Conservation (phyloP, 1,284 basidiomycete species). For the Irpex sp. region DNA sequence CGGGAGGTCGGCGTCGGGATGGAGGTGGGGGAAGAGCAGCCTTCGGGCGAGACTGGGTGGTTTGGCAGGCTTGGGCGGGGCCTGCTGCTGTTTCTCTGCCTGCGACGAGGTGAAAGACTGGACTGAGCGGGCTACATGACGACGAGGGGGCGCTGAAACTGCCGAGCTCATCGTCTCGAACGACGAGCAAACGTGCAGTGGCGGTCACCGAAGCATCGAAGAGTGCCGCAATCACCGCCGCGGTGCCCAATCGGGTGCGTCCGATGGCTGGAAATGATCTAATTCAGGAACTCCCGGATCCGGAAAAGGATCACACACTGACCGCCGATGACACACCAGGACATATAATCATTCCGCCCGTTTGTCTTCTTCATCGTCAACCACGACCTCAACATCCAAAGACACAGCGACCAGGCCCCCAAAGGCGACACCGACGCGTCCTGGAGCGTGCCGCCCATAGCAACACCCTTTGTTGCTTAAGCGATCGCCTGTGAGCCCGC, state of each 20-base stretch:
- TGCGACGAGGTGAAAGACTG: constrained; percentile 26
- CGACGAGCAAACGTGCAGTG: not conserved
- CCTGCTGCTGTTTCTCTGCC: constrained; percentile 18
- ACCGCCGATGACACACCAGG: not conserved
- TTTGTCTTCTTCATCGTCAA: not conserved
- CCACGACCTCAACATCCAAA: not conserved
- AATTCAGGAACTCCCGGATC: not conserved
- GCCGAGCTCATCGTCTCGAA: constrained; percentile 19
- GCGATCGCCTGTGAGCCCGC: not conserved
- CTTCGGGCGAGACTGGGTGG: constrained; percentile 50
- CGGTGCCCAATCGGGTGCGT: not conserved
- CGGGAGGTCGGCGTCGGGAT: constrained; percentile 42
- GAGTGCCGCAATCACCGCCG: not conserved
- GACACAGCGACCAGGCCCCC: not conserved
- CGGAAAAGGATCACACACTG: not conserved
- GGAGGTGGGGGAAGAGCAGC: constrained; percentile 61
- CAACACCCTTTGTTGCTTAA: not conserved
- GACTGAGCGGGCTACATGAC: constrained; percentile 23
- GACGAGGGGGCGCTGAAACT: constrained; percentile 6
- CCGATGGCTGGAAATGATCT: not conserved
- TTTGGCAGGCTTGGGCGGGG: constrained; percentile 18
- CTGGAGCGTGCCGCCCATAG: not conserved
- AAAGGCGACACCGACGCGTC: not conserved
- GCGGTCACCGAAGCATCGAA: not conserved
- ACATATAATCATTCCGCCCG: not conserved